These are phyloP conservation scores for Jacaranda copaia DNA, from an alignment of 257 asterid species.

Conservation along the genomic window DNA sequence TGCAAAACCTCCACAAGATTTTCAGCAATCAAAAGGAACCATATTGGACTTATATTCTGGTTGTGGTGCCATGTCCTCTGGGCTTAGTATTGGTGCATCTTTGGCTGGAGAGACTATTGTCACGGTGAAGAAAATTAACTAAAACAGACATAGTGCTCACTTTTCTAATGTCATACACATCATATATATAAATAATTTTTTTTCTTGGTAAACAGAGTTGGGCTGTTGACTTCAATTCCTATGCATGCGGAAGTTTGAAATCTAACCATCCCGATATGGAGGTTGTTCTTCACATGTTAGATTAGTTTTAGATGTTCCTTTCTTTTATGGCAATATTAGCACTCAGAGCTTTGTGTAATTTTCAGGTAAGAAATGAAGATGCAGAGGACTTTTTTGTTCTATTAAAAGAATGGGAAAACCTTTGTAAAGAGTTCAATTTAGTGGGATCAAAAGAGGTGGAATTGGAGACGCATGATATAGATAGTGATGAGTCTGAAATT, in stretches of 20 bases:
- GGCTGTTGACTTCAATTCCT: conserved; percentile 43
- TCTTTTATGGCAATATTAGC: not conserved
- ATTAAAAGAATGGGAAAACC: conserved; percentile 51
- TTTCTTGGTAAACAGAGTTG: conserved; percentile 33
- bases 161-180: not conserved
- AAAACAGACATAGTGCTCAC: not conserved
- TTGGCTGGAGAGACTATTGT: conserved; percentile 29
- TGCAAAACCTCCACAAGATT: not conserved
- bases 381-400: conserved; percentile 46
- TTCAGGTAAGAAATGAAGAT: conserved; percentile 53
- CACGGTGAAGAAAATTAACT: conserved; percentile 31
- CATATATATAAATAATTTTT: not conserved
- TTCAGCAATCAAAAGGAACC: not conserved
- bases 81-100: conserved; percentile 41
- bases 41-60: conserved; percentile 43
- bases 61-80: conserved; percentile 50
- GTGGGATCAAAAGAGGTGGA: conserved; percentile 26
- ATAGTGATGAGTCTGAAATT: conserved; percentile 32
- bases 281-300: conserved; percentile 28
- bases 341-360: not conserved
- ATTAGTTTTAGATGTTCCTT: not conserved
- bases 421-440: conserved; percentile 44
- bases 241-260: conserved; percentile 54
- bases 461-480: not conserved
- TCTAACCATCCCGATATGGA: conserved; percentile 54